A percentile compares a stretch with the other conserved stretches of the same genome.
Conservation (phyloP, 75 land plant genomes). For the Selaginella tamariscina region DNA sequence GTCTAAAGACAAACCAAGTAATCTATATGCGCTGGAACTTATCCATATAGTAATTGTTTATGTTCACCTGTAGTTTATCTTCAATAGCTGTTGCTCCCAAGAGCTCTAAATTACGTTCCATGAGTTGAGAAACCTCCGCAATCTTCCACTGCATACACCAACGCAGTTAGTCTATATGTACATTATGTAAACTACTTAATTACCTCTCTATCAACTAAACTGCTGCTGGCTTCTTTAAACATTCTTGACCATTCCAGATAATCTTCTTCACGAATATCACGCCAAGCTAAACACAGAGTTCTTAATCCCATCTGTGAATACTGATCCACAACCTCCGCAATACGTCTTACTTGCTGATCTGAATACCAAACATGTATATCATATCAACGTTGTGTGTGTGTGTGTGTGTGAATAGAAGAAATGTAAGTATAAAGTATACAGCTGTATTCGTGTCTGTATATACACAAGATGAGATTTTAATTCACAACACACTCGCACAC, state of each 20-base stretch:
- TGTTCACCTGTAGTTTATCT: slow-evolving; percentile 80
- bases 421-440: neutral
- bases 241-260: slow-evolving; percentile 71
- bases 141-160: slow-evolving; percentile 65
- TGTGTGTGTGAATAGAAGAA: too few relatives aligned
- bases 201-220: slow-evolving; percentile 89
- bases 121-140: slow-evolving; percentile 79
- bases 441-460: neutral
- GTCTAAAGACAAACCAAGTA: too few relatives aligned
- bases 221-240: slow-evolving; percentile 79
- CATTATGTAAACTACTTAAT: slow-evolving; percentile 9
- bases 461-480: neutral
- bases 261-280: slow-evolving; percentile 71
- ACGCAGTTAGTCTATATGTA: neutral
- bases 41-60: too few relatives aligned
- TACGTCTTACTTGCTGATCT: slow-evolving; percentile 67
- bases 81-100: slow-evolving; percentile 96
- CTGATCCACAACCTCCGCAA: slow-evolving; percentile 71
- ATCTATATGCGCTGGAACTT: too few relatives aligned
- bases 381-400: too few relatives aligned
- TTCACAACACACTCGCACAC: slow-evolving; percentile 1
- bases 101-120: slow-evolving; percentile 72
- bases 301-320: slow-evolving; percentile 84
- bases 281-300: slow-evolving; percentile 85
- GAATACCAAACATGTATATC: too few relatives aligned